phyloP scores from a whole-genome alignment of 208 protist genomes.

The Acanthamoeba triangularis region DNA sequence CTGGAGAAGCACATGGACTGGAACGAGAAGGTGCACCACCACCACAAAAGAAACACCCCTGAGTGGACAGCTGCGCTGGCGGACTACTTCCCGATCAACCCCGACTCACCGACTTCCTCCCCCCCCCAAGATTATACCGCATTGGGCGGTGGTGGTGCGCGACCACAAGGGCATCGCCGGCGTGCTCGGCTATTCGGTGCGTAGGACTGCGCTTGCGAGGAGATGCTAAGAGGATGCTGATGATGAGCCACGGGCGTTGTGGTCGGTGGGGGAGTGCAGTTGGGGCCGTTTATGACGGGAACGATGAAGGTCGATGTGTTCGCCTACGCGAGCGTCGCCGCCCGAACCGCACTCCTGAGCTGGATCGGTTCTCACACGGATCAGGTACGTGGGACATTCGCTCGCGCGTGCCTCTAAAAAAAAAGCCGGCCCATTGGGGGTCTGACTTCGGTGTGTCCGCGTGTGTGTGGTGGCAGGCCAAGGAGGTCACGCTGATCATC shows the following conservation, averaged over 20 bases:
- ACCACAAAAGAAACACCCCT: too few species aligned
- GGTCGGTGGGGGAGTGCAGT: background rate
- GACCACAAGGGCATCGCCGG: slow-evolving; percentile 65
- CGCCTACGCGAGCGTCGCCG: background rate
- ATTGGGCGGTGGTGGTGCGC: slow-evolving; percentile 50
- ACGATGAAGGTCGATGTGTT: background rate
- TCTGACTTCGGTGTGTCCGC: background rate
- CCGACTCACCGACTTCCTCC: background rate
- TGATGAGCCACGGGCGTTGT: background rate
- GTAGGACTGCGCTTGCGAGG: background rate
- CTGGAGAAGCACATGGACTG: slow-evolving; percentile 50
- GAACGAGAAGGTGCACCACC: slow-evolving; percentile 51
- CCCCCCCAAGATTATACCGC: background rate
- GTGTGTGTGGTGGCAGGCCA: background rate
- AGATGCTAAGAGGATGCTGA: background rate
- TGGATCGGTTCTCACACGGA: slow-evolving; percentile 20
- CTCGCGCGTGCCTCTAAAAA: too few species aligned
- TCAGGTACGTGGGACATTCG: background rate
- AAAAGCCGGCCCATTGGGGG: too few species aligned
- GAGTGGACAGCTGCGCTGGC: too few species aligned
- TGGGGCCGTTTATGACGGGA: slow-evolving; percentile 27
- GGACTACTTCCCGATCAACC: too few species aligned
- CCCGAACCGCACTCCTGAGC: slow-evolving; percentile 13
- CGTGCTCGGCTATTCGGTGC: background rate
- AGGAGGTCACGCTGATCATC: slow-evolving; percentile 12